These are phyloP conservation scores for Colletotrichum sp. DNA, from an alignment of 2,329 filamentous ascomycete genomes.

Conservation along the genomic window DNA sequence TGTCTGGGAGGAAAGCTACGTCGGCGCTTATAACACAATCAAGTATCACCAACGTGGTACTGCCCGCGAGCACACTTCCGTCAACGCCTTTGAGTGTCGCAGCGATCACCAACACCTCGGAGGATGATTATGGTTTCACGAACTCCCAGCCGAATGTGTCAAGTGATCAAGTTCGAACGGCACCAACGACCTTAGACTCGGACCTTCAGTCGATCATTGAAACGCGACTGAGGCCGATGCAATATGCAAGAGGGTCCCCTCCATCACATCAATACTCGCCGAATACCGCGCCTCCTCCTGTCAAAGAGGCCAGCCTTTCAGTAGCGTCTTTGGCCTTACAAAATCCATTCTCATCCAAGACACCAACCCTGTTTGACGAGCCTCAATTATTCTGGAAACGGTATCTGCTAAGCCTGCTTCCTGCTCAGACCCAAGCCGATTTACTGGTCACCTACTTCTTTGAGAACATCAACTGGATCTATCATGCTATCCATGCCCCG, in stretches of 20 bases:
- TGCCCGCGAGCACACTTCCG: not conserved
- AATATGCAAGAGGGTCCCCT: not conserved
- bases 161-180: not conserved
- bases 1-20: not conserved
- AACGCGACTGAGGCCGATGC: not conserved
- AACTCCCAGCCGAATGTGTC: not conserved
- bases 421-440: constrained; percentile 26
- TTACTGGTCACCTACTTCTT: constrained; percentile 31
- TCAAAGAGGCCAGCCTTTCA: not conserved
- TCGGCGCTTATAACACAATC: not conserved
- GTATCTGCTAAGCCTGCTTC: constrained; percentile 12
- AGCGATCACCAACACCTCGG: not conserved
- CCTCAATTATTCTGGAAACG: constrained; percentile 19
- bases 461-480: constrained; percentile 35
- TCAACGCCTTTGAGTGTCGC: not conserved
- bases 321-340: not conserved
- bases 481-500: constrained; percentile 26
- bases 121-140: not conserved
- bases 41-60: not conserved
- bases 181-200: not conserved
- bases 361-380: constrained; percentile 1
- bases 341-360: not conserved
- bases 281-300: not conserved
- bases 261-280: not conserved
- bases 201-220: not conserved